Evolutionary conservation across 306 rosid genomes (phyloP).

Genomic region (Arachis hypogaea): DNA sequence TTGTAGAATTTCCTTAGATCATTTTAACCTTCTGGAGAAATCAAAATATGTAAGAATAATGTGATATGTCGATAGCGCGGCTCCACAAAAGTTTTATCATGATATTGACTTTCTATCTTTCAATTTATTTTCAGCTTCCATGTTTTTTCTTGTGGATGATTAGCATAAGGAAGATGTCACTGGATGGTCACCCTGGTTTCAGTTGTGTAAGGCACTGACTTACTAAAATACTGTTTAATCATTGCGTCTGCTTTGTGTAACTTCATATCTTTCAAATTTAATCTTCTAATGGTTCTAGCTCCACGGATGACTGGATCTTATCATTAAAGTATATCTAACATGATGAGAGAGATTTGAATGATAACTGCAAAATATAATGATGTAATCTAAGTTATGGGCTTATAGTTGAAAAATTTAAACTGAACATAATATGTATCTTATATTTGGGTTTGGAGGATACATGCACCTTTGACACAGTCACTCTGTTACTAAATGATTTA

Average conservation of each 20-base stretch:
- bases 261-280: conserved; percentile 29
- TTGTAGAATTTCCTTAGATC: conserved; percentile 13
- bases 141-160: conserved; percentile 87
- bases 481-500: conserved; percentile 26
- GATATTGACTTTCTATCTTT: conserved; percentile 33
- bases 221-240: conserved; percentile 15
- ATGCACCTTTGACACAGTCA: conserved; percentile 13
- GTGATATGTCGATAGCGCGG: conserved; percentile 19
- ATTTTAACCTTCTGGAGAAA: conserved; percentile 26
- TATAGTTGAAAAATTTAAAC: conserved; percentile 26
- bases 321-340: conserved; percentile 21
- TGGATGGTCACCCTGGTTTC: conserved; percentile 81
- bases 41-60: conserved; percentile 12
- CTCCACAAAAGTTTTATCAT: conserved; percentile 10
- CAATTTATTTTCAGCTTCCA: conserved; percentile 66
- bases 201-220: conserved; percentile 64
- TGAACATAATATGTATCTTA: conserved; percentile 23
- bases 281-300: conserved; percentile 12
- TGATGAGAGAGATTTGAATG: conserved; percentile 35
- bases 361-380: conserved; percentile 23
- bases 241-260: conserved; percentile 25
- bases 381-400: conserved; percentile 20
- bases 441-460: conserved; percentile 15
- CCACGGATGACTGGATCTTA: conserved; percentile 22
- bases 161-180: conserved; percentile 85